Base-by-base conservation (phyloP, 805 yeast species). In the Wickerhamomyces subpelliculosus region DNA sequence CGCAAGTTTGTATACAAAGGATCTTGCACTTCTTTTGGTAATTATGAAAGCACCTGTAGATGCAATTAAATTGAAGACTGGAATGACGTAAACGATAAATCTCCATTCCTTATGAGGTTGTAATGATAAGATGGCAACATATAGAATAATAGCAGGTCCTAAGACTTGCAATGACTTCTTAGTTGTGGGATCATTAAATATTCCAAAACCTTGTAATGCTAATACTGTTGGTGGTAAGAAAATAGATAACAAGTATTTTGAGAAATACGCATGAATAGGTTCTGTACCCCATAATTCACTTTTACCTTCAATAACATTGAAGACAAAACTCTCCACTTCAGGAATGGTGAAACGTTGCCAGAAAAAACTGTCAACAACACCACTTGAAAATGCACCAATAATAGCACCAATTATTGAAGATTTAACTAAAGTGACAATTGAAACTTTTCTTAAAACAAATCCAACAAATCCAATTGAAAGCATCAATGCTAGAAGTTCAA, bases 61-160 rank as follows among this genome's bases (percentile, higher is more conserved):
- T 6, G 84, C 88, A 24, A 73, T 54, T 16, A 82, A 49, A 0
- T 82, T 75, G 41, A 86, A 57, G 0, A 80, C 66, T 1, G 97
- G 96, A 4, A 83, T 62, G 0, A 78, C 64, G 57, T 89, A 90
- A 14, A 82, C 65, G 29, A 90, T 77, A 52, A 90, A 90, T 49
- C 97, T 73, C 95, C 95, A 86, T 64, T 90, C 97, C 56, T 90
- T 90, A 51, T 90, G 97, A 3, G 93, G 88, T 58, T 84, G 93
- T 36, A 80, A 57, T 0, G 96, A 87, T 72, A 88, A 70, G 5
- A 76, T 50, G 2, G 64, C 43, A n/a, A 88, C 68, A 52, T 66
- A 89, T 13, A 73, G 36, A 1, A 79, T 30, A 0, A 83, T 62
- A 1, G 86, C 65, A 14, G 72, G 42, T 2, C 73, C 66, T 21